Evolutionary conservation across 2,329 filamentous ascomycete species (phyloP), one percentile per base, ranked within the genome.

Genomic region (Colletotrichum orchidophilum): DNA sequence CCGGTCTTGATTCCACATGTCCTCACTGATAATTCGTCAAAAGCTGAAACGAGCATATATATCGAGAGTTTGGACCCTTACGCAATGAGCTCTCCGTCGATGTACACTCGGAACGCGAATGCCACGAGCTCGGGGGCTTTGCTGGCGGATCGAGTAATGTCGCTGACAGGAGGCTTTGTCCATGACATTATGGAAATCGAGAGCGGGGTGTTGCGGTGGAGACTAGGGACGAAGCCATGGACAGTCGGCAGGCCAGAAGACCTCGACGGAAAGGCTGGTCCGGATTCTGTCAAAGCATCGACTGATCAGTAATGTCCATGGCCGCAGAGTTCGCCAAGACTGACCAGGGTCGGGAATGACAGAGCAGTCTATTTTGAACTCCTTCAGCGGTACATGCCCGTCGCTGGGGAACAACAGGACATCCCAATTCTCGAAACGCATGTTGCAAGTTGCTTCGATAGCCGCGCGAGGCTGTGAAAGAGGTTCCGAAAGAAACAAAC

Each of bases 341-440:
- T 72, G 75, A 85, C 85, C 84, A 59, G 78, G 68, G 76, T 89
- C 86, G 6, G 85, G 83, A n/a, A 91, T 87, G 35, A 92, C 90
- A 78, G 93, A 92, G 79, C 93, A 97, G 72, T 89, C 87, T 8
- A 93, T 94, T 77, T 91, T 92, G 86, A 96, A 97, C 81, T 97
- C 94, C 80, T 94, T 93, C 66, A 95, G 81, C 1, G 94, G 94
- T 13, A 92, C 79, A 75, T 90, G 91, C 75, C 87, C 90, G 72
- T 88, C 87, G 72, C 80, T 81, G 0, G 93, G 92, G 79, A 97
- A 97, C 72, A 97, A 85, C 53, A 97, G 88, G 66, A 96, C 88
- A 77, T 97, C 94, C 94, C 94, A 97, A 77, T 94, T 91, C 75
- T 94, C 89, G 85, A 93, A 97, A 70, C 94, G 91, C 94, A 97